Evolutionary conservation across 345 rosid species (phyloP).

Genomic region (Leavenworthia alabamica): DNA sequence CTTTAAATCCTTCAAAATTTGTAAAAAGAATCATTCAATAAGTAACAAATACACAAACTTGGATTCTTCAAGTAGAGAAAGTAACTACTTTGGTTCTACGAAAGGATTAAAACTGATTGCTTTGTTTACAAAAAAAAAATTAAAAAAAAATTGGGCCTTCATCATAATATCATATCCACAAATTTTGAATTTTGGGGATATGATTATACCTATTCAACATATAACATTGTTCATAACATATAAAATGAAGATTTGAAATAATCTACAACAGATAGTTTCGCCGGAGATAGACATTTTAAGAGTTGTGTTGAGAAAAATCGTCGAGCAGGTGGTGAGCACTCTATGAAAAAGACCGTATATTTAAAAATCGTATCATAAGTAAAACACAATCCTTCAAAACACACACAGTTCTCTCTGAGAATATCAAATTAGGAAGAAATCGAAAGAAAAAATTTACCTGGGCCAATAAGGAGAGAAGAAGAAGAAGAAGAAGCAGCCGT

Average conservation of each 20-base stretch:
- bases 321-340: constrained; percentile 18
- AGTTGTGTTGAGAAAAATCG: neutral
- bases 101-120: neutral
- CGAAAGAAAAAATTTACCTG: no score
- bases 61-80: neutral
- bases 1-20: constrained; percentile 2
- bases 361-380: neutral
- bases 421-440: neutral
- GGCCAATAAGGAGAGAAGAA: no score
- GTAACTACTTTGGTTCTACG: neutral
- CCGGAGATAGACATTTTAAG: neutral
- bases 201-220: neutral
- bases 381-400: neutral
- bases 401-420: neutral
- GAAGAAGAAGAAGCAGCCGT: no score
- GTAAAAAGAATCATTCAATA: neutral
- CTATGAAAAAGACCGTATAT: neutral
- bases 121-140: neutral
- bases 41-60: neutral
- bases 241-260: neutral
- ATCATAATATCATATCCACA: neutral
- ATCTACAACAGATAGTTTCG: neutral
- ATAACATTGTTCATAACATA: neutral
- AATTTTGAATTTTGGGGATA: neutral
- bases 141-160: neutral